Evolutionary conservation across 306 rosid species (phyloP).

Genomic region (Psophocarpus tetragonolobus): DNA sequence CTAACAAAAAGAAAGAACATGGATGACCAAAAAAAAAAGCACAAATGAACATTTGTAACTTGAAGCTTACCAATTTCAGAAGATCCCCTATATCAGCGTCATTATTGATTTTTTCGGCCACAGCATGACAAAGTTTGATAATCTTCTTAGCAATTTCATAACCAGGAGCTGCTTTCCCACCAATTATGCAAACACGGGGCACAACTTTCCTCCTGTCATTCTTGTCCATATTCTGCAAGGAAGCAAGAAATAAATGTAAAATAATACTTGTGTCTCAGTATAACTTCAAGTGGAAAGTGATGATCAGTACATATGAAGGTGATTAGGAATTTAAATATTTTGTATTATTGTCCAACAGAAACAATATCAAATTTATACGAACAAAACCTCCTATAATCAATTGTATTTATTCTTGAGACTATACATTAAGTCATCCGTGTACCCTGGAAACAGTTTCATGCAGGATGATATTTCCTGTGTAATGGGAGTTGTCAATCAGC

Average conservation of each 20-base stretch:
- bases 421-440: no score
- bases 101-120: conserved; percentile 64
- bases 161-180: conserved; percentile 86
- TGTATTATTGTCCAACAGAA: no score
- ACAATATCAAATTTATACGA: no score
- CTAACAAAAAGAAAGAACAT: conserved; percentile 26
- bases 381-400: no score
- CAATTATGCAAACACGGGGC: conserved; percentile 78
- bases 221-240: conserved; percentile 60
- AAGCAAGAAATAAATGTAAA: conserved; percentile 15
- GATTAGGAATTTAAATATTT: conserved; percentile 1
- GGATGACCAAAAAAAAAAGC: not conserved
- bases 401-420: no score
- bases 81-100: conserved; percentile 69
- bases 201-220: conserved; percentile 62
- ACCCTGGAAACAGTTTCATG: no score
- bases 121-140: conserved; percentile 71
- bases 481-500: no score
- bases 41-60: not conserved
- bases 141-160: conserved; percentile 72
- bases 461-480: no score
- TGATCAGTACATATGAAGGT: conserved; percentile 9
- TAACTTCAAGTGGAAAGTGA: conserved; percentile 20
- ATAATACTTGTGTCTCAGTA: conserved; percentile 8
- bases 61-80: conserved; percentile 53